Evolutionary conservation across 192 early-diverging fungal species (phyloP), one percentile per base, ranked within the genome.

Genomic region (Entomortierella lignicola): DNA sequence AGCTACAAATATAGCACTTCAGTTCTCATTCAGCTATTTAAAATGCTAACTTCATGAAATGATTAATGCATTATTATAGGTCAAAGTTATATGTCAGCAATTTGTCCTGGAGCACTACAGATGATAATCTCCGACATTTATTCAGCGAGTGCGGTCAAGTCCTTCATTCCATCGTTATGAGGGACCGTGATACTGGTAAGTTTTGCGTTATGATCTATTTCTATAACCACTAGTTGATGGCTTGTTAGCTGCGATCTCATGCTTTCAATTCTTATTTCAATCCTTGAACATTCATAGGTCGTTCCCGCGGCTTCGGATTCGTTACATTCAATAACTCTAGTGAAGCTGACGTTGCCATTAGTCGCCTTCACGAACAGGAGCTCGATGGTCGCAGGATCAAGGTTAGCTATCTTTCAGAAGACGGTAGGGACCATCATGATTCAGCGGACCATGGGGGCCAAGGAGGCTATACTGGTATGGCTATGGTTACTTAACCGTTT

Each of bases 301-400:
- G 89, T 66, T 91, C 90, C 59, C 87, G 90, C 60, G 93, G 93
- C 23, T 94, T 92, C 77, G 94, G 94, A n/a, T 94, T 95, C 72
- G 92, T 94, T 37, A 91, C 85, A 59, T 86, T 88, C 57, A 57
- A 32, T 43, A 69, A 55, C 60, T 55, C 73, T 21, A 79, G 83
- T 6, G 80, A 81, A 15, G 93, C 93, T 60, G 67, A 88, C 55
- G 59, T 30, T 12, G 92, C 94, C 55, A 84, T 93, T 48, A 54
- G 83, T 20, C 81, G 52, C 39, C 79, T 90, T 75, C 84, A 92
- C 83, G 87, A 86, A 37, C 72, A 83, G 72, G 87, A 89, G 15
- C 25, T 51, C 0, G 50, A 51, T 8, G 50, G 50, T 20, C 50
- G 50, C 25, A 51, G 25, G 0, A 51, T 51, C 4, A 51, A 8